A percentile compares a stretch with the other conserved stretches of the same genome.
These are phyloP conservation scores for Cichorium intybus DNA, from an alignment of 140 eudicot species.

Conservation along the genomic window DNA sequence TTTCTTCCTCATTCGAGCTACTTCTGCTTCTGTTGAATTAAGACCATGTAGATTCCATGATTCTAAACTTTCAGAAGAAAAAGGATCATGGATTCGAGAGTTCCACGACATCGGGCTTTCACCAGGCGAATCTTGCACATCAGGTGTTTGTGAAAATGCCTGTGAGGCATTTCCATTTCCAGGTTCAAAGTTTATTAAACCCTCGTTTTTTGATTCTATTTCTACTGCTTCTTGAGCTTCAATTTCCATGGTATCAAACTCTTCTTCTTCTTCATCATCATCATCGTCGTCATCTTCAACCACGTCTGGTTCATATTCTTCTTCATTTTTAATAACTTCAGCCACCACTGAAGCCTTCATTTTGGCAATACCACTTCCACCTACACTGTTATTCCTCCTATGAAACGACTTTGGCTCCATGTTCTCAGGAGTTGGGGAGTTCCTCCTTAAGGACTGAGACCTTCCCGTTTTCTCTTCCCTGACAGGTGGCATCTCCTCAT, in stretches of 20 bases:
- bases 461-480: constrained; percentile 72
- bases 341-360: constrained; percentile 42
- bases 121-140: constrained; percentile 63
- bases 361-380: constrained; percentile 41
- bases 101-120: constrained; percentile 97
- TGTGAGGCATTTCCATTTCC: constrained; percentile 46
- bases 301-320: constrained; percentile 28
- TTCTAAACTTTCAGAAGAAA: constrained; percentile 66
- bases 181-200: constrained; percentile 48
- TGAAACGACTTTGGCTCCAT: constrained; percentile 37
- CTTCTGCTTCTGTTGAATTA: constrained; percentile 69
- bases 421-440: constrained; percentile 35
- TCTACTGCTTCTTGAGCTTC: constrained; percentile 35
- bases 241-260: constrained; percentile 32
- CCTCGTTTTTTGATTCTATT: constrained; percentile 47
- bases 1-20: constrained; percentile 95
- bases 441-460: constrained; percentile 56
- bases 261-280: constrained; percentile 53
- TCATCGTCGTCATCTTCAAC: background rate
- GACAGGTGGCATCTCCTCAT: constrained; percentile 55
- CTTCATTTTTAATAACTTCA: constrained; percentile 31
- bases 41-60: constrained; percentile 79
- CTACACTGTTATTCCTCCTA: constrained; percentile 53
- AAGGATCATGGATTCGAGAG: constrained; percentile 55
- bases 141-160: constrained; percentile 37